These are phyloP conservation scores for Suillus discolor DNA, from an alignment of 768 basidiomycete species.

Conservation along the genomic window DNA sequence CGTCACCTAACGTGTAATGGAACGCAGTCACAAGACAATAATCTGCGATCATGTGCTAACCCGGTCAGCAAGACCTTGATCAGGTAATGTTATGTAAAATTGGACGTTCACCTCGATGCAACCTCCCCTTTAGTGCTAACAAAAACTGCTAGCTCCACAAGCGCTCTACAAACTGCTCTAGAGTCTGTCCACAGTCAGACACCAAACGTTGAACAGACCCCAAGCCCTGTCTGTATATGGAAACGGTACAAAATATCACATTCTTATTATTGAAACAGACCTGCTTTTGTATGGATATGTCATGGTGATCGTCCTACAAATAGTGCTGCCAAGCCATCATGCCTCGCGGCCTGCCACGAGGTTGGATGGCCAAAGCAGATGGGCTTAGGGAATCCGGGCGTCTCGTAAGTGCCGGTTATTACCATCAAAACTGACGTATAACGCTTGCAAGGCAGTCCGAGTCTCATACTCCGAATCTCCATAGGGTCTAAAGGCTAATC, in stretches of 20 bases:
- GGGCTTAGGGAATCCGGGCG: neutral
- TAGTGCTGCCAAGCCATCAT: neutral
- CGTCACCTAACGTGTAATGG: too few species aligned
- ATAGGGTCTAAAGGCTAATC: neutral
- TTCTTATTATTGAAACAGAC: neutral
- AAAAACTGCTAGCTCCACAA: too few species aligned
- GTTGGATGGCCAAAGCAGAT: neutral
- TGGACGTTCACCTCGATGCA: too few species aligned
- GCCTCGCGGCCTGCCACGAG: conserved; percentile 4
- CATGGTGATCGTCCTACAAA: neutral
- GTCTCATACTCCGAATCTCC: neutral
- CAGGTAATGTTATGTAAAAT: too few species aligned
- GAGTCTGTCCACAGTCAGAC: neutral
- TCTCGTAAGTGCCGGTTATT: neutral
- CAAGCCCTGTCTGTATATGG: neutral
- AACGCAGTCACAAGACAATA: too few species aligned
- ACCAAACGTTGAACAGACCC: neutral
- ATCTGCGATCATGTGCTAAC: too few species aligned
- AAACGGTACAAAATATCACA: neutral
- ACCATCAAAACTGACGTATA: conserved; percentile 2
- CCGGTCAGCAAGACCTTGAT: too few species aligned
- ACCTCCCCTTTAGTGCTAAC: too few species aligned
- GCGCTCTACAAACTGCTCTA: neutral
- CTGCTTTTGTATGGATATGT: conserved; percentile 1
- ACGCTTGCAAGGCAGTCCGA: neutral